Evolutionary conservation across 2,329 filamentous ascomycete species (phyloP), one percentile per base, ranked within the genome.

Genomic region (Geoglossum cookeanum): DNA sequence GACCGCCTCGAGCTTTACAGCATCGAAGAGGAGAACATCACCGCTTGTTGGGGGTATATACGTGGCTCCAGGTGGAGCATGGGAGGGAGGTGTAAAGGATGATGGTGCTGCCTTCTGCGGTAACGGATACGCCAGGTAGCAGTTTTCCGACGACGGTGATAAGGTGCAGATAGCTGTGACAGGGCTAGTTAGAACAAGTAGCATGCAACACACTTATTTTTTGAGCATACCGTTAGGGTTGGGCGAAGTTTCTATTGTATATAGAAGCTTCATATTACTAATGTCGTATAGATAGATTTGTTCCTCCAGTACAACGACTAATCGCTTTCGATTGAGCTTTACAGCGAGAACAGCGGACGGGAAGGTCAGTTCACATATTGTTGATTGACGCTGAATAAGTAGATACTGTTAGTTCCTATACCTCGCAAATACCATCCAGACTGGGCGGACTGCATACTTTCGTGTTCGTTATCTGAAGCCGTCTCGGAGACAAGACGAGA

Each of bases 231-330:
- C 80, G 61, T 81, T 83, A 0, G 90, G 87, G 65, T 98, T 98
- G 5, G 92, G 87, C 3, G 91, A 96, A 4, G 91, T 97, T 59
- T 89, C 82, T 62, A 97, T 94, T 4, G 88, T 94, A 69, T 89
- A 85, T 45, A 97, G 76, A 59, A 97, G 80, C 65, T 86, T 91
- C 91, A 98, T 97, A 68, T 96, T 97, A 71, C 90, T 89, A 62
- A 98, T 97, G 69, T 98, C 92, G 73, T 98, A 98, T 54, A 98
- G 78, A 71, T 97, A 98, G 61, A 97, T 94, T 68, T 95, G 86
- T 64, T 95, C 89, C 68, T 98, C 92, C 58, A 97, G 78, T 13
- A 97, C 84, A 35, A 98, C 90, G 11, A 92, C 88, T 30, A 98
- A 78, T 42, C 92, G 83, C 70, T 96, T 97, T 63, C 92, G 80